These are phyloP conservation scores for Ophiostoma himal-ulmi DNA, from an alignment of 2,329 filamentous ascomycete genomes.

Conservation along the genomic window DNA sequence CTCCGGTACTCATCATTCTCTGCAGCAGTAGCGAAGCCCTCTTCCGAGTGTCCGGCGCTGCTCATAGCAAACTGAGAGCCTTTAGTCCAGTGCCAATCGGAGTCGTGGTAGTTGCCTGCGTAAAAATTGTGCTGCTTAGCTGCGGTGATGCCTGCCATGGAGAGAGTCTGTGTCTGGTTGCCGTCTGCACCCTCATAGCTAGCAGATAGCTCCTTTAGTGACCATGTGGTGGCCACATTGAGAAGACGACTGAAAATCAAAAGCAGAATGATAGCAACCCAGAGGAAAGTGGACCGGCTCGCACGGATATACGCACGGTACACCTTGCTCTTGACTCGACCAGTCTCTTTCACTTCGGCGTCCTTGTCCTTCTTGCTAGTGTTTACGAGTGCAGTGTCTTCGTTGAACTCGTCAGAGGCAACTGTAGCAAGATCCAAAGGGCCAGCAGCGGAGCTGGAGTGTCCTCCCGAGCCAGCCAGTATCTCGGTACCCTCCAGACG, in stretches of 20 bases:
- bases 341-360: constrained; percentile 29
- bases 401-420: neutral
- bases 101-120: neutral
- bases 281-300: constrained; percentile 30
- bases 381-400: neutral
- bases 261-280: constrained; percentile 29
- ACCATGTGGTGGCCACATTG: constrained; percentile 32
- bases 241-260: constrained; percentile 29
- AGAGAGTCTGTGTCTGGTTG: constrained; percentile 3
- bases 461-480: neutral
- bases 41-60: constrained; percentile 8
- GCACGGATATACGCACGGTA: constrained; percentile 34
- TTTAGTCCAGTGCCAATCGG: constrained; percentile 11
- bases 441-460: neutral
- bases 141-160: neutral
- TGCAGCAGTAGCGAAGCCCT: constrained; percentile 1
- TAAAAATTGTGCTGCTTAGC: neutral
- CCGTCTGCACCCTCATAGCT: constrained; percentile 26
- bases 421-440: neutral
- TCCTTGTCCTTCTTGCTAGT: constrained; percentile 25
- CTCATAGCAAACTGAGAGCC: neutral
- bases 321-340: constrained; percentile 34
- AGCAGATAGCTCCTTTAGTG: constrained; percentile 34
- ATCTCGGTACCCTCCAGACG: constrained; percentile 27
- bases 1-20: constrained; percentile 23